Percentiles rank a stretch among this genome's conserved stretches.
Evolutionary conservation across 2,329 filamentous ascomycete genomes (phyloP).

Genomic region (Hypoxylon sp.): DNA sequence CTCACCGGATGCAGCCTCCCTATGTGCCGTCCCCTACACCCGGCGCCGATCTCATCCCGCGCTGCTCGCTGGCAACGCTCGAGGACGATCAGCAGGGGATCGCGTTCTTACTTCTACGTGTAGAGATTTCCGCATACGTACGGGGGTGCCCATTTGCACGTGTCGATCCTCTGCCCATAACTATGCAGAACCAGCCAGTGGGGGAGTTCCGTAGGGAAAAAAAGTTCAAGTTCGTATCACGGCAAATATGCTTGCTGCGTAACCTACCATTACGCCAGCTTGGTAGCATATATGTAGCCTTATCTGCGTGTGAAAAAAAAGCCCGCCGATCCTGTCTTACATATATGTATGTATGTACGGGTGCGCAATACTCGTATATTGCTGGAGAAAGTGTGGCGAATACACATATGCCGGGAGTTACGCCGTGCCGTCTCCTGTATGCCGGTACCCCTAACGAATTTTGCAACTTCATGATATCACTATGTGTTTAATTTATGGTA

Average conservation of each 20-base stretch:
- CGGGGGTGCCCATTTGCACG: slow-evolving; percentile 18
- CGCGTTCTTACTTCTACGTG: slow-evolving; percentile 11
- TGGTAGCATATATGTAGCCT: slow-evolving; percentile 18
- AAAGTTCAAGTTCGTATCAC: slow-evolving; percentile 36
- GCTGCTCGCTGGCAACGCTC: slow-evolving; percentile 20
- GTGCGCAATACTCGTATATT: slow-evolving; percentile 21
- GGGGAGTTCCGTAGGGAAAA: slow-evolving; percentile 37
- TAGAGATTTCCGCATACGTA: slow-evolving; percentile 21
- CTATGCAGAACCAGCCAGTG: slow-evolving; percentile 20
- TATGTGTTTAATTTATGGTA: slow-evolving; percentile 17
- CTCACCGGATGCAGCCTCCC: slow-evolving; percentile 45
- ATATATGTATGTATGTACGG: slow-evolving; percentile 4
- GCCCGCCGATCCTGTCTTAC: slow-evolving; percentile 38
- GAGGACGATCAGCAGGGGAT: slow-evolving; percentile 35
- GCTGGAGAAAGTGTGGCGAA: slow-evolving; percentile 19
- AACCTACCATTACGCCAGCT: slow-evolving; percentile 24
- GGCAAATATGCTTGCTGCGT: slow-evolving; percentile 36
- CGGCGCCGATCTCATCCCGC: slow-evolving; percentile 44
- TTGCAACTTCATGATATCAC: slow-evolving; percentile 16
- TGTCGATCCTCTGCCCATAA: slow-evolving; percentile 37
- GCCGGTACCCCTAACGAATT: slow-evolving; percentile 23
- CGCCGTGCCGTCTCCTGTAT: slow-evolving; percentile 26
- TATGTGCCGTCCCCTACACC: slow-evolving; percentile 44
- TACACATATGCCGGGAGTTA: slow-evolving; percentile 32
- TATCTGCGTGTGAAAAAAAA: slow-evolving; percentile 19